These are phyloP conservation scores for Kwoniella dendrophila DNA, from an alignment of 768 basidiomycete genomes.

Conservation along the genomic window DNA sequence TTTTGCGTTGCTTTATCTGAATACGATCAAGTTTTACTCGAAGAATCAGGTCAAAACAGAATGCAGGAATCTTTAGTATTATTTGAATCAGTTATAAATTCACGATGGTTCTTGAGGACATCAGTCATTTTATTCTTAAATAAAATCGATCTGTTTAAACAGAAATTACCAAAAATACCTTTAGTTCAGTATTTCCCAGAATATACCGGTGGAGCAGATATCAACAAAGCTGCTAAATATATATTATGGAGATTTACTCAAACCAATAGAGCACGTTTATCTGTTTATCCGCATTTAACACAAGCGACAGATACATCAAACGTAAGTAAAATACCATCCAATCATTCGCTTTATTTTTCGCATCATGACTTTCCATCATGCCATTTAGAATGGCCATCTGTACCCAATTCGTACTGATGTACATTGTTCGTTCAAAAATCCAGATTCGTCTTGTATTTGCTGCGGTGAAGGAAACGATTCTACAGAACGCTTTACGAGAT, in stretches of 20 bases:
- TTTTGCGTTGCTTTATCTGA: constrained; percentile 75
- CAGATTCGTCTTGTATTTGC: constrained; percentile 72
- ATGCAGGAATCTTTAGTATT: constrained; percentile 74
- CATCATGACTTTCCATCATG: too few species aligned
- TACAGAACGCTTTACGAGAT: constrained; percentile 83
- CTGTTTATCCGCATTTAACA: constrained; percentile 88
- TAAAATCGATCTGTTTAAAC: constrained; percentile 73
- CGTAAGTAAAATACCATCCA: constrained; percentile 61
- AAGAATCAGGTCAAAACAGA: constrained; percentile 68
- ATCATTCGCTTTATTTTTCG: constrained; percentile 7
- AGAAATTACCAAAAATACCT: constrained; percentile 66
- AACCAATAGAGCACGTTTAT: constrained; percentile 62
- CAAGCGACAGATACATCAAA: constrained; percentile 88
- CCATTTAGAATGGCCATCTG: constrained; percentile 27
- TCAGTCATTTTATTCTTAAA: constrained; percentile 64
- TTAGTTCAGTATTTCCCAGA: constrained; percentile 71
- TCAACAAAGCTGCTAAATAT: constrained; percentile 92
- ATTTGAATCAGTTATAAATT: constrained; percentile 78
- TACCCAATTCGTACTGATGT: too few species aligned
- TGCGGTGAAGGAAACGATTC: constrained; percentile 88
- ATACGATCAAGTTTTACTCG: constrained; percentile 72
- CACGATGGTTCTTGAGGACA: constrained; percentile 69
- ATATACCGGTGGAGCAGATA: constrained; percentile 83
- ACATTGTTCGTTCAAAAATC: too few species aligned
- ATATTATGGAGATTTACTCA: constrained; percentile 95